Conservation (phyloP, 2,329 filamentous ascomycete genomes). For the Xylaria sp. region DNA sequence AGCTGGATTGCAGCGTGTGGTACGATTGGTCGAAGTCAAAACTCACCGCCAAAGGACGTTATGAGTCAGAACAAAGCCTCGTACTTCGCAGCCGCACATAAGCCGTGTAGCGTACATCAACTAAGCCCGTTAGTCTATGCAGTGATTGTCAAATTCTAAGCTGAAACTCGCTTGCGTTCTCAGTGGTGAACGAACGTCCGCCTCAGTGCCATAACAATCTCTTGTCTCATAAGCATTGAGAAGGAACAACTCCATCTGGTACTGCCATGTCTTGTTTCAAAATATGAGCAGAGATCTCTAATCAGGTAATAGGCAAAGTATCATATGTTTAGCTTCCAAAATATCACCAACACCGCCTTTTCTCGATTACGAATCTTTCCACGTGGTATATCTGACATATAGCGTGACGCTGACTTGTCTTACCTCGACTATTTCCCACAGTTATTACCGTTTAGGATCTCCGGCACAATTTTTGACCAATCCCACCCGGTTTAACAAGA, state of each 20-base stretch:
- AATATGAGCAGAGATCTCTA: too few relatives aligned
- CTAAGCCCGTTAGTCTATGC: background rate
- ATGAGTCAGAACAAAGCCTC: slow-evolving; percentile 4
- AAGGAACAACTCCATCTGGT: background rate
- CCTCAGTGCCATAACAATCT: background rate
- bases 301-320: background rate
- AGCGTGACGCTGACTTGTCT: background rate
- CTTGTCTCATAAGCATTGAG: background rate
- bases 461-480: background rate
- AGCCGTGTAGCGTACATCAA: background rate
- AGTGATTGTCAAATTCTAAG: too few relatives aligned
- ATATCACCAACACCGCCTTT: background rate
- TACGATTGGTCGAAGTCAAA: background rate
- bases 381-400: background rate
- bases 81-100: background rate
- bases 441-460: background rate
- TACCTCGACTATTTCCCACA: background rate
- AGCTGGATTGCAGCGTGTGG: background rate
- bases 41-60: background rate
- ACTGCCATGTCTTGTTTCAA: background rate
- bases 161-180: background rate
- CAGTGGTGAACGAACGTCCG: background rate
- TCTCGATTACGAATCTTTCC: background rate
- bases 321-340: background rate
- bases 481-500: background rate